A percentile compares a stretch with the other conserved stretches of the same genome.
phyloP scores from a whole-genome alignment of 2,329 filamentous ascomycete genomes.

The Pezicula radicicola region DNA sequence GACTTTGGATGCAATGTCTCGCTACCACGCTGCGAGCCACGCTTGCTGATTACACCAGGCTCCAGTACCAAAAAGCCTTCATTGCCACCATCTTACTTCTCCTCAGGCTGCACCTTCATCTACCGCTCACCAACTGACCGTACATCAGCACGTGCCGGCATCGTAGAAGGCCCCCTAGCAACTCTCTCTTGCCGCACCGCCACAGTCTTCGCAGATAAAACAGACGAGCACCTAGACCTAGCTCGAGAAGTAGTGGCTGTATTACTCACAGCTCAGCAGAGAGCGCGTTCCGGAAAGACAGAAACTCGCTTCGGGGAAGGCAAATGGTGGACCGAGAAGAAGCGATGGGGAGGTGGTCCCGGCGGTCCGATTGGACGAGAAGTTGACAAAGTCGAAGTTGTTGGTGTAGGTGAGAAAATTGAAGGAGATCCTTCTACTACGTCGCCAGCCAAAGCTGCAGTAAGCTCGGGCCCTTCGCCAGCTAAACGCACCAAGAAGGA shows the following conservation, averaged over 20 bases:
- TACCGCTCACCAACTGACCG: constrained; percentile 59
- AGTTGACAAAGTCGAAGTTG: constrained; percentile 27
- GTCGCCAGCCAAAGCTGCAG: not conserved
- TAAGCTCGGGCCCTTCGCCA: not conserved
- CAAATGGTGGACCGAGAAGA: constrained; percentile 59
- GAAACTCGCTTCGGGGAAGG: constrained; percentile 56
- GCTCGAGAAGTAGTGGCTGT: constrained; percentile 58
- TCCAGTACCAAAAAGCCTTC: constrained; percentile 20
- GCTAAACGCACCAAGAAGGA: constrained; percentile 6
- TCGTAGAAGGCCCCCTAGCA: constrained; percentile 60
- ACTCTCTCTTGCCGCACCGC: constrained; percentile 56
- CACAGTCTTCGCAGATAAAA: constrained; percentile 46
- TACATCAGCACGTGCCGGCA: constrained; percentile 54
- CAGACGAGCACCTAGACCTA: constrained; percentile 61
- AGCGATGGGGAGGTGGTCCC: constrained; percentile 60
- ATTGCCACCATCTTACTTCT: constrained; percentile 44
- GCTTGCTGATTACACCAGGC: constrained; percentile 44
- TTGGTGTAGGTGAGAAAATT: not conserved
- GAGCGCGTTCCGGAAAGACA: constrained; percentile 52
- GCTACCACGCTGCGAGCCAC: constrained; percentile 54
- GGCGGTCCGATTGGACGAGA: constrained; percentile 63
- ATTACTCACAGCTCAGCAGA: constrained; percentile 61
- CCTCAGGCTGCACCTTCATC: constrained; percentile 55
- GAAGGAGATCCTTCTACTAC: not conserved
- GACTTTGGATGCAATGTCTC: constrained; percentile 63